These are phyloP conservation scores for Penicillium paradoxum DNA, from an alignment of 495 filamentous ascomycete genomes.

Conservation along the genomic window DNA sequence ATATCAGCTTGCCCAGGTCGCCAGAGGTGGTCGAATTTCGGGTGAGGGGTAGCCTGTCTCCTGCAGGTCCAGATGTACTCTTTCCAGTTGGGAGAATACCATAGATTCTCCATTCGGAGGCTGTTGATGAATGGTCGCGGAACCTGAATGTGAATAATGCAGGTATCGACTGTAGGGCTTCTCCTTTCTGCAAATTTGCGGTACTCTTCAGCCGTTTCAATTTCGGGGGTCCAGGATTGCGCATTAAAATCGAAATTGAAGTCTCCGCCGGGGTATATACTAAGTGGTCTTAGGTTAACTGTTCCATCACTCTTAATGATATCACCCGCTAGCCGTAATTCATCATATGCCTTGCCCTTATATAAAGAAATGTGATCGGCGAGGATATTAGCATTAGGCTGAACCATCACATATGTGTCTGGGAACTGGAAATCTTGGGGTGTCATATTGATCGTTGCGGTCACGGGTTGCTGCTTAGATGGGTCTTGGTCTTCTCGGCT, in stretches of 20 bases:
- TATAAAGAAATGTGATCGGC: conserved; percentile 1
- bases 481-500: background rate
- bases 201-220: conserved; percentile 1
- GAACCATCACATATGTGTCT: conserved; percentile 4
- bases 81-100: conserved; percentile 4
- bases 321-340: background rate
- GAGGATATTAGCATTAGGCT: conserved; percentile 1
- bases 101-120: background rate
- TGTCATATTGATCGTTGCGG: conserved; percentile 3
- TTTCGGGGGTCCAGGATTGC: conserved; percentile 2
- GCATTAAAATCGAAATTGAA: background rate
- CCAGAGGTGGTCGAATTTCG: conserved; percentile 2
- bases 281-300: background rate
- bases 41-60: background rate
- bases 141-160: conserved; percentile 3
- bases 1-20: conserved; percentile 2
- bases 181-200: background rate
- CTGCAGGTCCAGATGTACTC: background rate
- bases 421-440: conserved; percentile 1
- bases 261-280: background rate
- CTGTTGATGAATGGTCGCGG: background rate
- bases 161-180: background rate
- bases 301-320: conserved; percentile 4
- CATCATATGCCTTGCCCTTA: conserved; percentile 1
- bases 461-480: background rate